Conservation (phyloP, 106 monocot genomes). For the Agapanthus africanus region DNA sequence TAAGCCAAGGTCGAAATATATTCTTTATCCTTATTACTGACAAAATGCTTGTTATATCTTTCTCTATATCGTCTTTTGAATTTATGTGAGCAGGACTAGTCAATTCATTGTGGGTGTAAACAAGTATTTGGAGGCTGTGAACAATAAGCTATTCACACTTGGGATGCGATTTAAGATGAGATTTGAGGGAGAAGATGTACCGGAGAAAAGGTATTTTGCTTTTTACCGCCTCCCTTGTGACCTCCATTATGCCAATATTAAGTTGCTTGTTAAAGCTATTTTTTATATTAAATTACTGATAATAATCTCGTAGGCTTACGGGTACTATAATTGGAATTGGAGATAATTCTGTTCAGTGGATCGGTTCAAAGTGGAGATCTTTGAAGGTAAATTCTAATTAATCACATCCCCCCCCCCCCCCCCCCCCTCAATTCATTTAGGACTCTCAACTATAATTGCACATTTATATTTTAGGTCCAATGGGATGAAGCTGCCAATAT, state of each 20-base stretch:
- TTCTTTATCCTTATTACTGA: not conserved
- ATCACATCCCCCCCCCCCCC: too few species aligned
- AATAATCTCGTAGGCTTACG: constrained; percentile 74
- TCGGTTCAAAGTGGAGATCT: constrained; percentile 85
- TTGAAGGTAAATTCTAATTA: constrained; percentile 78
- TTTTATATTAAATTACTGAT: too few species aligned
- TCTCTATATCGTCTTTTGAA: not conserved
- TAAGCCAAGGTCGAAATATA: constrained; percentile 56
- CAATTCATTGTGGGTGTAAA: constrained; percentile 63
- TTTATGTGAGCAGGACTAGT: constrained; percentile 35
- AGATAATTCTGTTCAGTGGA: constrained; percentile 66
- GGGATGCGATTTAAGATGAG: constrained; percentile 79
- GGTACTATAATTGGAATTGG: constrained; percentile 76
- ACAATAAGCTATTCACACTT: constrained; percentile 23
- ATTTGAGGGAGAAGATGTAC: constrained; percentile 85
- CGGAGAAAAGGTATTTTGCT: constrained; percentile 54
- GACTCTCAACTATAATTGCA: not conserved
- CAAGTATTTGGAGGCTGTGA: constrained; percentile 59
- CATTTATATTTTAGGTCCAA: constrained; percentile 42
- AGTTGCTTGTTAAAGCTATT: too few species aligned
- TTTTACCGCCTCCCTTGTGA: not conserved
- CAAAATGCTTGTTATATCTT: not conserved
- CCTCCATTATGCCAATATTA: not conserved
- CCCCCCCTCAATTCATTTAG: too few species aligned
- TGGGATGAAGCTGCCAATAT: constrained; percentile 72